Evolutionary conservation across 2,329 filamentous ascomycete species (phyloP).

Genomic region (Aspergillus hortae): DNA sequence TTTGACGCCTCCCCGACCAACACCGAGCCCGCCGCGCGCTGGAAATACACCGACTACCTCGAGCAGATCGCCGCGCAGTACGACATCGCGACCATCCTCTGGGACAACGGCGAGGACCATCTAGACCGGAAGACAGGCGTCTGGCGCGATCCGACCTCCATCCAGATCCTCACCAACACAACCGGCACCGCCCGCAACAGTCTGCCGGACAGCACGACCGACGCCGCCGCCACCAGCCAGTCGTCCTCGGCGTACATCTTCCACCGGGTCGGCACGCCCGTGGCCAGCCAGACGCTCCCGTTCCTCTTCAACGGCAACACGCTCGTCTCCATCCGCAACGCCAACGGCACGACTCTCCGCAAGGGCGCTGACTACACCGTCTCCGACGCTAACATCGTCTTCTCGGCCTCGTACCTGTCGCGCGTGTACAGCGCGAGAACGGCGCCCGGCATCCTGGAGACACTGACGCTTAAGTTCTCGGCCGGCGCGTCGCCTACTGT

Average conservation of each 20-base stretch:
- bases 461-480: slow-evolving; percentile 53
- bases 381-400: slow-evolving; percentile 44
- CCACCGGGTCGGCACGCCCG: slow-evolving; percentile 46
- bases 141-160: slow-evolving; percentile 51
- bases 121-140: slow-evolving; percentile 47
- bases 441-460: slow-evolving; percentile 46
- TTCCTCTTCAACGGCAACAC: slow-evolving; percentile 56
- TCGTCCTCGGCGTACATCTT: slow-evolving; percentile 54
- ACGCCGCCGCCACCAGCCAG: slow-evolving; percentile 45
- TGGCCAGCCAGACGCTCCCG: slow-evolving; percentile 44
- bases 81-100: slow-evolving; percentile 51
- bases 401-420: slow-evolving; percentile 47
- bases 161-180: slow-evolving; percentile 48
- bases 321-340: slow-evolving; percentile 40
- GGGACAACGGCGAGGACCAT: slow-evolving; percentile 59
- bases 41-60: slow-evolving; percentile 57
- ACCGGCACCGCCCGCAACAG: slow-evolving; percentile 46
- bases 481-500: slow-evolving; percentile 47
- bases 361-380: slow-evolving; percentile 47
- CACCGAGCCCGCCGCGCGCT: slow-evolving; percentile 55
- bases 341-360: slow-evolving; percentile 34
- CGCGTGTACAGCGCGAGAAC: slow-evolving; percentile 42
- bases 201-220: slow-evolving; percentile 52
- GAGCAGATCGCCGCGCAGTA: slow-evolving; percentile 48
- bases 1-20: slow-evolving; percentile 50